Evolutionary conservation across 164 flowering plant genomes (phyloP), one percentile per base, ranked within the genome.

Genomic region (Tetracentron sinense): DNA sequence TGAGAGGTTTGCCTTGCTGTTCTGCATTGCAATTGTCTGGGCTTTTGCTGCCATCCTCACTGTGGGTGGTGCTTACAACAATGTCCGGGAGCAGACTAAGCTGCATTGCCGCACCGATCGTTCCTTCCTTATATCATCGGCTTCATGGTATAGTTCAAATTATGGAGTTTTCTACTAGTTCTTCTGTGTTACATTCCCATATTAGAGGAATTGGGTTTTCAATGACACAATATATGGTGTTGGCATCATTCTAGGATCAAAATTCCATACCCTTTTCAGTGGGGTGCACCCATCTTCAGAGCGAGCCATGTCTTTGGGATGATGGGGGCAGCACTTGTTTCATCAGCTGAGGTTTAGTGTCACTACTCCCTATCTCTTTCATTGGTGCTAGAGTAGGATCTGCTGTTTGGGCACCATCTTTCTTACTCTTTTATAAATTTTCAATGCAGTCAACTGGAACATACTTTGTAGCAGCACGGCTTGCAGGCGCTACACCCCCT

Each of bases 241-340:
- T 60, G n/a, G 27, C 42, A 69, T 27, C 1, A 29, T 23, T 64
- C 0, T 62, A 94, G 99, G 99, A 75, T 94, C 69, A 91, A 63
- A 77, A 54, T 91, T 53, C 99, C 99, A 28, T 91, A 94, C 68
- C 99, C 99, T 17, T 88, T 94, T 68, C 97, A 91, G 68, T 94
- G 96, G 96, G 99, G 99, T 51, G 64, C 89, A 31, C 99, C 99
- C 3, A 82, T 91, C 55, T 94, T 94, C 69, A 81, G 84, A 66
- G 97, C 97, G 3, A 81, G 97, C 67, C 92, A 88, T 58, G 93
- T 91, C 60, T 91, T 94, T 78, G 99, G 96, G 25, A 94, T 94
- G 99, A 78, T 94, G 79, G 99, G 99, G n/a, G 97, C 96, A n/a
- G 90, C 90, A 30, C 82, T 94, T 70, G 99, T 94, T 64, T 60